Conservation (phyloP, 805 yeast species). For the Candida methanosorbosa region DNA sequence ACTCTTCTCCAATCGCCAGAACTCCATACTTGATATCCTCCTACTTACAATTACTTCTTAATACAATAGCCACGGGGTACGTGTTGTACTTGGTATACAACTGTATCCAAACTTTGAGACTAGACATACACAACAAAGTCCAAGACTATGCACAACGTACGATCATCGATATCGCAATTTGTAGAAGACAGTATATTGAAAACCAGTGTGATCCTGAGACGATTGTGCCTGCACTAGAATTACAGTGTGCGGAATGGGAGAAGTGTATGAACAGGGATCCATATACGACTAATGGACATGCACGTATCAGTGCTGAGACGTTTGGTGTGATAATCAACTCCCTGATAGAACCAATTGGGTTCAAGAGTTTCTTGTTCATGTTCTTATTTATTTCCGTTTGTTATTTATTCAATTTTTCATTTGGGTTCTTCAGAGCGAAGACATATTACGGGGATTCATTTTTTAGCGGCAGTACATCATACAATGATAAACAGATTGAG, state of each 20-base stretch:
- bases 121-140: constrained; percentile 46
- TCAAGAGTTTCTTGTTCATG: constrained; percentile 43
- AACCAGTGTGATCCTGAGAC: constrained; percentile 51
- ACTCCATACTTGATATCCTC: constrained; percentile 52
- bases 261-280: constrained; percentile 59
- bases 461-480: too few species aligned
- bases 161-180: constrained; percentile 42
- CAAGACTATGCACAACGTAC: constrained; percentile 36
- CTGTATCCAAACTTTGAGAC: constrained; percentile 38
- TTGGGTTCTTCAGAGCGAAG: constrained; percentile 58
- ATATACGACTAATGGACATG: constrained; percentile 35
- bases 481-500: too few species aligned
- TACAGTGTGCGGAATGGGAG: constrained; percentile 53
- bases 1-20: constrained; percentile 42
- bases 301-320: constrained; percentile 53
- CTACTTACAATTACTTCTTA: constrained; percentile 48
- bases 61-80: constrained; percentile 36
- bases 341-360: constrained; percentile 59
- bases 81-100: constrained; percentile 34
- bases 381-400: constrained; percentile 24
- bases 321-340: constrained; percentile 55
- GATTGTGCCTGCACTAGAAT: constrained; percentile 50
- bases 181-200: constrained; percentile 40
- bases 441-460: constrained; percentile 38
- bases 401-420: constrained; percentile 55